Base-by-base conservation (phyloP, 129 eudicot genomes). In the Saussurea involucrata region DNA sequence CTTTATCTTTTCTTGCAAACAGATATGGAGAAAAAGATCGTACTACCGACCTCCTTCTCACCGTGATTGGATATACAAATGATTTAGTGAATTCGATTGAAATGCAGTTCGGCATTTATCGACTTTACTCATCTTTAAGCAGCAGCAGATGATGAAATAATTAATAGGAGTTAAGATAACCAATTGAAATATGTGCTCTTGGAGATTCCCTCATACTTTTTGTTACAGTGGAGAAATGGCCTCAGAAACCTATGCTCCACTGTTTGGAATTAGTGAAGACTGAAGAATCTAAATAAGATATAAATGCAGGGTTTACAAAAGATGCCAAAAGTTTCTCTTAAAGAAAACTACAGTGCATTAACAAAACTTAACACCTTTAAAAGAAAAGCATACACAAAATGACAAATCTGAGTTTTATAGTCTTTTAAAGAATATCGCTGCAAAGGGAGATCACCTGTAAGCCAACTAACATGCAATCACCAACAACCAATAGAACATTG, bases 391-490 rank as follows among this genome's bases (percentile, higher is more conserved):
- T 20, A 28, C 65, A 78, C 73, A 31, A 63, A 63, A 63, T 71
- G 77, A 79, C 72, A 74, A 73, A 80, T 66, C 49, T 9, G 67
- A 28, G 1, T 53, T 57, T 68, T 80, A 29, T 46, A 27, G 18
- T 80, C 71, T 31, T 28, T 66, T 24, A 13, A 67, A 9, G 36
- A 55, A 72, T 17, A 4, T 53, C 11, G 57, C 2, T 37, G 80
- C 34, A 5, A 67, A 53, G 36, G 68, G 15, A 32, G 29, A 4
- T 53, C 73, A 92, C 97, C 97, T 92, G 97, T 34, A 92, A 84
- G 63, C 99, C 99, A 65, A 95, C 99, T 12, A 95, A 67, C 76
- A 95, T 81, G 79, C 99, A 95, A 80, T 95, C 99, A 29, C 99
- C 99, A 37, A 88, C 97, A 29, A 95, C 99, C 84, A 95, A 81